Evolutionary conservation across 768 basidiomycete genomes (phyloP), one percentile per base, ranked within the genome.

Genomic region (Neoboletus brunneissimus): DNA sequence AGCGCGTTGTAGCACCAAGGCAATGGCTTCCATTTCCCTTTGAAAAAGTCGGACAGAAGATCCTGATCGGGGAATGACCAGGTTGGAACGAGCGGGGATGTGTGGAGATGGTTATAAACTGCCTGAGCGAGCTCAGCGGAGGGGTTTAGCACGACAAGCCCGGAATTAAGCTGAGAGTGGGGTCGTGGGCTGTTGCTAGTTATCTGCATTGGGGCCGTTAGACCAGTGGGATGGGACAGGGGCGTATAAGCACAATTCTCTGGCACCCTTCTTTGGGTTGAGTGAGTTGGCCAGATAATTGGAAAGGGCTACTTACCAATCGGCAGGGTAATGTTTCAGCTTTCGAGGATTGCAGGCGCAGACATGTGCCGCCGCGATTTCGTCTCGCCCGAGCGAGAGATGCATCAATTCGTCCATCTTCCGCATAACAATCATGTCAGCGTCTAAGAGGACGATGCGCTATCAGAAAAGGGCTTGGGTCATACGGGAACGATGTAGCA

Each of bases 321-420:
- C 94, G 4, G 72, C 64, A 9, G 96, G 96, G 73, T 99, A 99
- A 70, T 95, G 91, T 3, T 78, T 58, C 20, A 96, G 69, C 67
- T 84, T 87, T 38, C 85, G 82, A 8, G 95, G 96, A 72, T 99
- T 99, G 76, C 96, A 99, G 4, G 94, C 86, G 67, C 96, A 99
- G 15, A 85, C 94, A 61, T 96, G 95, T 0, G 77, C 81, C 1
- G 94, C 94, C 6, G 92, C 94, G 55, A 98, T 94, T 72, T 87
- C 84, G 59, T 86, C 90, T 20, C 70, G 56, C 2, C 78, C 79
- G 5, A 96, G 74, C 31, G 75, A 66, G 18, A 83, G 55, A 27
- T 79, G 73, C 71, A 82, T 73, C 51, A 91, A 72, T 44, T 87
- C 83, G 72, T 96, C 94, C 86, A 96, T 93, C 66, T 91, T 94